A percentile compares a stretch with the other conserved stretches of the same genome.
Conservation (phyloP, 129 eudicot species). For the Helichrysum umbraculigerum region DNA sequence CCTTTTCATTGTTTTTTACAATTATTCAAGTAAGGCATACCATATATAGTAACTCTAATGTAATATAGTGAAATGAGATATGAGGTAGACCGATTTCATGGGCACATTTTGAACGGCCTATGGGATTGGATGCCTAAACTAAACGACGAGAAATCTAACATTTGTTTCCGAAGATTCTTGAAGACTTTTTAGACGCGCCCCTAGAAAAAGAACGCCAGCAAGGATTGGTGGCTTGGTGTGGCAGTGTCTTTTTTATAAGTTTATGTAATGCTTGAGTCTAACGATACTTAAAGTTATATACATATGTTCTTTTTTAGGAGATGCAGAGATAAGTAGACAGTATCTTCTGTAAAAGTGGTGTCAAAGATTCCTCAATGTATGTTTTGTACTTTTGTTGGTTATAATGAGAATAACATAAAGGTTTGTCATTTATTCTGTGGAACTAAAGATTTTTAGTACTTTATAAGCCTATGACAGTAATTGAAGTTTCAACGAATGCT, state of each 20-base stretch:
- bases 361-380: conserved; percentile 39
- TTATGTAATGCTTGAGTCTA: conserved; percentile 18
- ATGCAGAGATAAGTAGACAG: conserved; percentile 27
- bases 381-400: conserved; percentile 20
- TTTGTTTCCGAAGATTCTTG: conserved; percentile 20
- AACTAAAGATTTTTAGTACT: not conserved
- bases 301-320: not conserved
- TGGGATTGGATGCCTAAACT: conserved; percentile 31
- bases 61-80: conserved; percentile 21
- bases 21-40: too few relatives aligned
- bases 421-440: conserved; percentile 11
- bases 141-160: conserved; percentile 22
- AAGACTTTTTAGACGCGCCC: conserved; percentile 32
- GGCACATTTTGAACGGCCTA: conserved; percentile 30
- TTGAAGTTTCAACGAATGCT: not conserved
- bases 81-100: conserved; percentile 20
- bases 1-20: conserved; percentile 3
- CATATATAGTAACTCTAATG: not conserved
- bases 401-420: conserved; percentile 30
- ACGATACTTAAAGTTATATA: conserved; percentile 17
- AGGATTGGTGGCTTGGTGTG: conserved; percentile 31
- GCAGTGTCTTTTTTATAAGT: conserved; percentile 34
- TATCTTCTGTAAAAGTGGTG: conserved; percentile 23
- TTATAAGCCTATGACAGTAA: not conserved
- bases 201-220: conserved; percentile 25